Evolutionary conservation across 208 protist genomes (phyloP).

Genomic region (Endotrypanum monterogeii): DNA sequence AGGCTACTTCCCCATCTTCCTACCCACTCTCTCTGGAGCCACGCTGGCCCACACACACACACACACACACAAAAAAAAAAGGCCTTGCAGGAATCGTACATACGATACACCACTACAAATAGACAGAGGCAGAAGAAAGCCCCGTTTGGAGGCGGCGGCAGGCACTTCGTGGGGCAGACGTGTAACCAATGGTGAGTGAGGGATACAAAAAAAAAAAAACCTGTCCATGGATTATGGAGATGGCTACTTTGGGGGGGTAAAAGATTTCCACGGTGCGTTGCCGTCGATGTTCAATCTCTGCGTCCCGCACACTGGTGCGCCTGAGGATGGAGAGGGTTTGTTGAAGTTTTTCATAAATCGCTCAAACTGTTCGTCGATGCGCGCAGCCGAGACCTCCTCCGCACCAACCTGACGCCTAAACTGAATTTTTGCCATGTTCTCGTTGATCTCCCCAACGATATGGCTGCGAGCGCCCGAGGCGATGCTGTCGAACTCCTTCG

Average conservation of each 20-base stretch:
- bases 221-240: background rate
- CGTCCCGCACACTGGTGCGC: background rate
- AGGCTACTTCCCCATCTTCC: background rate
- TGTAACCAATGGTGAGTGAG: background rate
- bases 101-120: background rate
- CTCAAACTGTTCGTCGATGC: conserved; percentile 89
- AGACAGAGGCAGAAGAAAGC: background rate
- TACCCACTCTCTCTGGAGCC: too few relatives aligned
- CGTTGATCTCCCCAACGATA: conserved; percentile 69
- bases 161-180: background rate
- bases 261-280: conserved; percentile 84
- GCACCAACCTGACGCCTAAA: conserved; percentile 69
- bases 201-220: background rate
- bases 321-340: conserved; percentile 21
- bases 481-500: conserved; percentile 25
- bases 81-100: background rate
- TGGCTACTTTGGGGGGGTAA: conserved; percentile 44
- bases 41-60: too few relatives aligned
- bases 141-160: too few relatives aligned
- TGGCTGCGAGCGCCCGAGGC: conserved; percentile 13
- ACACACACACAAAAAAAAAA: background rate
- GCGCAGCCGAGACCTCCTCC: conserved; percentile 65
- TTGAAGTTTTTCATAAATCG: conserved; percentile 86
- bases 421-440: conserved; percentile 85
- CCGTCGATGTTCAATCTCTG: conserved; percentile 69